Conservation (phyloP, 768 basidiomycete genomes). For the Boletus coccyginus region DNA sequence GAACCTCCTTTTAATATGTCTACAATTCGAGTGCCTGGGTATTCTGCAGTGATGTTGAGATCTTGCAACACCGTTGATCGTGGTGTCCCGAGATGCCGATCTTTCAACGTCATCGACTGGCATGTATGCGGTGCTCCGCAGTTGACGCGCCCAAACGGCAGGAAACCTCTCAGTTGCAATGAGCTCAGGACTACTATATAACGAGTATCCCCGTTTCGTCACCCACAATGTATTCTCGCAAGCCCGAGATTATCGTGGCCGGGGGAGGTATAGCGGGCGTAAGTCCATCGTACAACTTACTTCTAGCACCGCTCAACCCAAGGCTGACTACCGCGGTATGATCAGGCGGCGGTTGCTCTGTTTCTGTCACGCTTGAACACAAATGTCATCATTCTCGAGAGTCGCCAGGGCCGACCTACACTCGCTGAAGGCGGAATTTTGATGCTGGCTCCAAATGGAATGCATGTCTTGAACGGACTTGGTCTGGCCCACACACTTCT, state of each 20-base stretch:
- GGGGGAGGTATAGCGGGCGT: constrained; percentile 30
- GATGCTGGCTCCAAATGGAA: constrained; percentile 30
- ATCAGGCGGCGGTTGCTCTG: constrained; percentile 21
- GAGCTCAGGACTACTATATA: not conserved
- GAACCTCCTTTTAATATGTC: no score
- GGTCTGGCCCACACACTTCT: constrained; percentile 23
- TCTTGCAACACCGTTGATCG: no score
- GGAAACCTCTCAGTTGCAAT: not conserved
- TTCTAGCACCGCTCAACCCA: not conserved
- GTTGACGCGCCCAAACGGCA: constrained; percentile 23
- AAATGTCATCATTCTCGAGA: constrained; percentile 23
- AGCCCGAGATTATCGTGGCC: constrained; percentile 24
- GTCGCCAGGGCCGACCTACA: constrained; percentile 15
- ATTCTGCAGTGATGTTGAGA: no score
- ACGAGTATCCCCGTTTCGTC: not conserved
- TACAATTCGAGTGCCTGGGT: no score
- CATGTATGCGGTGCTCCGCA: constrained; percentile 1
- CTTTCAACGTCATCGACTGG: constrained; percentile 3
- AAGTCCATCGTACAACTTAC: constrained; percentile 5
- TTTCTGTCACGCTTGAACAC: constrained; percentile 24
- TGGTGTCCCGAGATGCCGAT: not conserved
- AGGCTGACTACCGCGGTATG: not conserved
- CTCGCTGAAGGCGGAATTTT: constrained; percentile 25
- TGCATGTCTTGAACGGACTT: constrained; percentile 28
- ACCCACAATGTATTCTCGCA: constrained; percentile 15